Conservation (phyloP, 164 flowering plant species). For the Annona squamosa region DNA sequence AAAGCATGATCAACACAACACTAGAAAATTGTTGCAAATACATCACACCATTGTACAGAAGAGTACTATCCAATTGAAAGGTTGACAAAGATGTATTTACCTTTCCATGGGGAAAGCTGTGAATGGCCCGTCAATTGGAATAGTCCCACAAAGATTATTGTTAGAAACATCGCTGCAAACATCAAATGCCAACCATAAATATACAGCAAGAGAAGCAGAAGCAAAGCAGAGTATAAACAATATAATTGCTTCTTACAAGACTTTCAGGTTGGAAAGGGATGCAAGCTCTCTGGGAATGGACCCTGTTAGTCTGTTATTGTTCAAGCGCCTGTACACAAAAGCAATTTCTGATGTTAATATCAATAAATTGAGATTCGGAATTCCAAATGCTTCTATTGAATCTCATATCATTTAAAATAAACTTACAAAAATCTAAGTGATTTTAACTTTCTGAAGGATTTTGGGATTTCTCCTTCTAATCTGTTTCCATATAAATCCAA, state of each 20-base stretch:
- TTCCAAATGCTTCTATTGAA: neutral
- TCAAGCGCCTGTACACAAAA: constrained; percentile 47
- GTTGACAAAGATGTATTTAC: constrained; percentile 19
- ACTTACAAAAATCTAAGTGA: constrained; percentile 72
- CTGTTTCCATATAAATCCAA: constrained; percentile 70
- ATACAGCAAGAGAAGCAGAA: constrained; percentile 1
- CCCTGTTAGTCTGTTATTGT: constrained; percentile 72
- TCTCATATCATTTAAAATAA: neutral
- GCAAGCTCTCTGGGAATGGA: constrained; percentile 76
- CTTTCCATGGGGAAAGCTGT: constrained; percentile 52
- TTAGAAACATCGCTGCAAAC: constrained; percentile 73
- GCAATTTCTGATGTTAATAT: neutral
- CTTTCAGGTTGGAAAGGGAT: constrained; percentile 57
- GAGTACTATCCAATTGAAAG: neutral
- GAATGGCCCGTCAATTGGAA: constrained; percentile 78
- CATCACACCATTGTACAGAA: neutral
- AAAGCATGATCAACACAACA: neutral
- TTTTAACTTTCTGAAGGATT: constrained; percentile 58
- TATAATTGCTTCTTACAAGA: constrained; percentile 44
- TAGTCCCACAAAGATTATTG: constrained; percentile 77
- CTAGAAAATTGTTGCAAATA: neutral
- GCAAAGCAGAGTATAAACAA: neutral
- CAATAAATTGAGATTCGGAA: neutral
- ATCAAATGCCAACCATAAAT: neutral
- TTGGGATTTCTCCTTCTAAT: constrained; percentile 63